A percentile compares a stretch with the other conserved stretches of the same genome.
Conservation (phyloP, 495 filamentous ascomycete species). For the Aspergillus baeticus region DNA sequence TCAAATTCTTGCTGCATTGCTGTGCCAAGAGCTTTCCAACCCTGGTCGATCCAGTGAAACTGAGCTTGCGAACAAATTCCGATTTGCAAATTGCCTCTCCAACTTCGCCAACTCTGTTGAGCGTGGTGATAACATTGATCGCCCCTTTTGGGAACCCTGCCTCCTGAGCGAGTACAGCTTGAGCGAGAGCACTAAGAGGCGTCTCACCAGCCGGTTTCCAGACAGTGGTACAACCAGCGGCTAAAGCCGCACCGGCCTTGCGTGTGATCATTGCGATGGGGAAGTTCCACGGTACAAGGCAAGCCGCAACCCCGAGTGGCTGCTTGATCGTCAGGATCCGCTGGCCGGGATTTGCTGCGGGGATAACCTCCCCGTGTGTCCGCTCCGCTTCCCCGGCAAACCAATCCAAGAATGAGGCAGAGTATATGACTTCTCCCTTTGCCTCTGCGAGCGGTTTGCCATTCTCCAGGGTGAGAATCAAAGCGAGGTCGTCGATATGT, state of each 20-base stretch:
- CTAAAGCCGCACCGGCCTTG: slow-evolving; percentile 60
- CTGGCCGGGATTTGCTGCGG: slow-evolving; percentile 30
- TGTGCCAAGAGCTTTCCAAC: slow-evolving; percentile 51
- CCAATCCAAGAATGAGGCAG: slow-evolving; percentile 48
- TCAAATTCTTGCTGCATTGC: slow-evolving; percentile 51
- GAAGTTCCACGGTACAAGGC: slow-evolving; percentile 45
- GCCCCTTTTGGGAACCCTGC: slow-evolving; percentile 61
- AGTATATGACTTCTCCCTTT: slow-evolving; percentile 46
- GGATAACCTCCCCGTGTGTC: slow-evolving; percentile 38
- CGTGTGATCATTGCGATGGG: slow-evolving; percentile 56
- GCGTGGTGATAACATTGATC: slow-evolving; percentile 58
- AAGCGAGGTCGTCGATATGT: slow-evolving; percentile 43
- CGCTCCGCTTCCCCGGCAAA: slow-evolving; percentile 52
- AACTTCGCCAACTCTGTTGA: slow-evolving; percentile 54
- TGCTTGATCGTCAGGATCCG: slow-evolving; percentile 50
- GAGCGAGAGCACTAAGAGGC: slow-evolving; percentile 53
- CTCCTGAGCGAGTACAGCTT: slow-evolving; percentile 56
- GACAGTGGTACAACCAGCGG: slow-evolving; percentile 62
- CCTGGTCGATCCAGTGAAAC: slow-evolving; percentile 61
- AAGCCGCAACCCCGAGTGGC: slow-evolving; percentile 45
- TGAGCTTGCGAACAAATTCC: slow-evolving; percentile 57
- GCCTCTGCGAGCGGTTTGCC: slow-evolving; percentile 49
- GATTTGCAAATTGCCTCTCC: slow-evolving; percentile 57
- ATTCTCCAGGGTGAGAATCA: slow-evolving; percentile 46
- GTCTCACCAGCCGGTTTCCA: slow-evolving; percentile 43